Conservation (phyloP, 768 basidiomycete genomes). For the Collybiopsis luxurians region DNA sequence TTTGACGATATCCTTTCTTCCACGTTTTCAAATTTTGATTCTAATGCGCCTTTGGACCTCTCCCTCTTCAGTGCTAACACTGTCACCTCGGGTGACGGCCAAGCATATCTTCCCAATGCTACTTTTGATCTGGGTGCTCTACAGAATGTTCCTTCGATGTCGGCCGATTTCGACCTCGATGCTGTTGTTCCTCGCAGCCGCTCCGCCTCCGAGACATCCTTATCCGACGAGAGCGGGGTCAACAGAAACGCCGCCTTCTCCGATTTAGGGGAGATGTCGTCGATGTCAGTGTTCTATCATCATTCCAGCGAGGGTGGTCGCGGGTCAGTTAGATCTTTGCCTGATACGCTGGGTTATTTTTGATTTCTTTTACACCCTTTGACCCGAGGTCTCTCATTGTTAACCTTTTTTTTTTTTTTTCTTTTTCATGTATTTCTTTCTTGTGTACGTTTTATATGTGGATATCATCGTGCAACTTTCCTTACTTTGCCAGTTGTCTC, state of each 20-base stretch:
- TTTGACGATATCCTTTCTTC: background rate
- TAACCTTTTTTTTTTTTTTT: constrained; percentile 17
- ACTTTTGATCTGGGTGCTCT: background rate
- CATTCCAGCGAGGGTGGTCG: background rate
- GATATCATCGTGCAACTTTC: too few species aligned
- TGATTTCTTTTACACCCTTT: background rate
- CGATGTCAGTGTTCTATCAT: constrained; percentile 6
- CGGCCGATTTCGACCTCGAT: background rate
- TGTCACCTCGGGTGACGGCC: background rate
- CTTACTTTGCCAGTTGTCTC: too few species aligned
- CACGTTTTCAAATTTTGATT: background rate
- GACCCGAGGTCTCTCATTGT: constrained; percentile 10
- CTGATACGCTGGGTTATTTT: constrained; percentile 5
- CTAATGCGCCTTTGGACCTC: background rate
- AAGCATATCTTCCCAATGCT: background rate
- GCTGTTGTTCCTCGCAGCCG: background rate
- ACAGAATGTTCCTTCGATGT: background rate
- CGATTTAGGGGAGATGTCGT: constrained; percentile 4
- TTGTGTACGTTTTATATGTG: constrained; percentile 13
- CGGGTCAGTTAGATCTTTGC: constrained; percentile 1
- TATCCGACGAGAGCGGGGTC: background rate
- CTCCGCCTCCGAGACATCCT: background rate
- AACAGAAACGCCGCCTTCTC: background rate
- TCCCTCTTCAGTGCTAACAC: background rate
- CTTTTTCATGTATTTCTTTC: background rate